Percentiles rank a stretch among this genome's conserved stretches.
These are phyloP conservation scores for Mycosphaerella sp. DNA, from an alignment of 2,329 filamentous ascomycete genomes.

Conservation along the genomic window DNA sequence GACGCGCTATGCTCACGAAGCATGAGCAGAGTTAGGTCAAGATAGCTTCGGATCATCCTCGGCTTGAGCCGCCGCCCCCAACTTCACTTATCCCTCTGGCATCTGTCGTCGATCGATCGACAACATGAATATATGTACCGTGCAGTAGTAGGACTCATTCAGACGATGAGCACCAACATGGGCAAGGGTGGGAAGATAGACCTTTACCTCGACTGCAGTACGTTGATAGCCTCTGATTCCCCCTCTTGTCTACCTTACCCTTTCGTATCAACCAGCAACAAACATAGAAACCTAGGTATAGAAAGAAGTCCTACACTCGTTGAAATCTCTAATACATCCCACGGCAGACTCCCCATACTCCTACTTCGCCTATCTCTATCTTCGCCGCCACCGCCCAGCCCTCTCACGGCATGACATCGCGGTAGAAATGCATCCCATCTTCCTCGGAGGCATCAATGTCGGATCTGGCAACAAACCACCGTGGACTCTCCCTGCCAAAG, in stretches of 20 bases:
- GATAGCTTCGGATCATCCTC: not conserved
- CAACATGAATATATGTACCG: not conserved
- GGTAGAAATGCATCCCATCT: slow-evolving; percentile 57
- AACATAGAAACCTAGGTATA: not conserved
- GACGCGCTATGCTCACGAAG: no score
- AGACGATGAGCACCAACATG: slow-evolving; percentile 36
- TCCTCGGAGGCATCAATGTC: slow-evolving; percentile 50
- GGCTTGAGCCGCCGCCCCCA: not conserved
- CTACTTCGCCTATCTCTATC: slow-evolving; percentile 16
- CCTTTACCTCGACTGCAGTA: slow-evolving; percentile 62
- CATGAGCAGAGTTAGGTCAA: no score
- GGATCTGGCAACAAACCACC: slow-evolving; percentile 61
- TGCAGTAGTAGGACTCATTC: no score
- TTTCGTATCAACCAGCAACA: not conserved
- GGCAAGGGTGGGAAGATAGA: slow-evolving; percentile 52
- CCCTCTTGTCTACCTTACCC: not conserved
- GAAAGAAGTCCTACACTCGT: not conserved
- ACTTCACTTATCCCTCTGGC: not conserved
- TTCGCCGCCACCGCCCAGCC: slow-evolving; percentile 15
- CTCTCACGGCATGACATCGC: slow-evolving; percentile 11
- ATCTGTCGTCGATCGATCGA: no score
- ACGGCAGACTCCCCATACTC: slow-evolving; percentile 11
- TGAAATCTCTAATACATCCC: not conserved
- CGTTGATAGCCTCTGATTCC: slow-evolving; percentile 18
- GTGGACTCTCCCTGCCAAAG: slow-evolving; percentile 65